Evolutionary conservation across 139 green algal genomes (phyloP).

Genomic region (Penium margaritaceum): DNA sequence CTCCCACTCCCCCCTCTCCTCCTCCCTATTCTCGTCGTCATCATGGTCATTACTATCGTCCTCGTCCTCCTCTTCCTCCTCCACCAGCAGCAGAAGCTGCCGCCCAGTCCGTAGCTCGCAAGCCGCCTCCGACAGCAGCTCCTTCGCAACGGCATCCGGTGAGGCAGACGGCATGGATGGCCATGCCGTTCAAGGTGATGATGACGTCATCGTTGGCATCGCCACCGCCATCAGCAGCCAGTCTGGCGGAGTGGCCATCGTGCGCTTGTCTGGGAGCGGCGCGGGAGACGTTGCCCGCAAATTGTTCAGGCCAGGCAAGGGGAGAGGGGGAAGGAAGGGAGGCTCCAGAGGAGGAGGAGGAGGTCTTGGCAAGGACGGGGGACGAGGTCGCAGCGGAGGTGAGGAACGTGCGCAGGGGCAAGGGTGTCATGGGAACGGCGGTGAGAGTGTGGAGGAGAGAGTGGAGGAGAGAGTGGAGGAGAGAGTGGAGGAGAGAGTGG

Average conservation of each 20-base stretch:
- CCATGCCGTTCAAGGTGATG: too few relatives aligned
- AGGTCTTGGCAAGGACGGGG: not conserved
- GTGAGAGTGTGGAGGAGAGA: not conserved
- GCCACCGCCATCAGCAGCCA: slow-evolving; percentile 42
- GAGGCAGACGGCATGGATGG: too few relatives aligned
- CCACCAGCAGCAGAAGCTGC: too few relatives aligned
- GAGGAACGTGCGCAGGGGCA: too few relatives aligned
- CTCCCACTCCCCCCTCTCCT: too few relatives aligned
- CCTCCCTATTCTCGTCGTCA: too few relatives aligned
- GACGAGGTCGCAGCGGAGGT: not conserved
- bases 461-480: not conserved
- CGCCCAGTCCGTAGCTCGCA: too few relatives aligned
- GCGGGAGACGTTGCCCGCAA: slow-evolving; percentile 53
- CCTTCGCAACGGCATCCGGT: too few relatives aligned
- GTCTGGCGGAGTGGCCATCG: slow-evolving; percentile 74
- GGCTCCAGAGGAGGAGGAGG: slow-evolving; percentile 62
- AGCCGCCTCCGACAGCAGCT: too few relatives aligned
- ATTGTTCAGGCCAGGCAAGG: slow-evolving; percentile 56
- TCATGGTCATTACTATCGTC: too few relatives aligned
- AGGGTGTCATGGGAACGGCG: not conserved
- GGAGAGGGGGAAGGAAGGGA: slow-evolving; percentile 50
- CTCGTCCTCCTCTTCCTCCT: too few relatives aligned
- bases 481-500: not conserved
- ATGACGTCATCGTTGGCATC: slow-evolving; percentile 52
- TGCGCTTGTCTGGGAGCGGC: slow-evolving; percentile 69